Evolutionary conservation across 768 basidiomycete genomes (phyloP).

Genomic region (Hericium erinaceus): DNA sequence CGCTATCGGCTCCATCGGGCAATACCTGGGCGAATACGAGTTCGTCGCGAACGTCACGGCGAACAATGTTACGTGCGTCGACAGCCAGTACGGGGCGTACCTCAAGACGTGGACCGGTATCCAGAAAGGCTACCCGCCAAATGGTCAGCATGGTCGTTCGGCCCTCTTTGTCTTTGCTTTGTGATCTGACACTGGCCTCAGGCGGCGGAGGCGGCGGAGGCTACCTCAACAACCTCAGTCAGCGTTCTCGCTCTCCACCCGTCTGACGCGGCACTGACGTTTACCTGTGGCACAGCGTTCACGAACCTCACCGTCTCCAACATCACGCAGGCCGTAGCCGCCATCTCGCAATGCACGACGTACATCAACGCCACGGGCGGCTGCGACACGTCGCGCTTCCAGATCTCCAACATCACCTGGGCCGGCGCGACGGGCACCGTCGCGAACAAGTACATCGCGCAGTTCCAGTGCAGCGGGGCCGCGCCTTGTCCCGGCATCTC

Average conservation of each 20-base stretch:
- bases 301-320: conserved; percentile 19
- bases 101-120: conserved; percentile 29
- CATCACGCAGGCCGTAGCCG: conserved; percentile 14
- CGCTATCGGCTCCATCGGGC: conserved; percentile 31
- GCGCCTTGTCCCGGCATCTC: conserved; percentile 21
- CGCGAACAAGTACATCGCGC: conserved; percentile 16
- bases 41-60: conserved; percentile 24
- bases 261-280: background rate
- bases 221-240: background rate
- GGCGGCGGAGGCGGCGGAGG: background rate
- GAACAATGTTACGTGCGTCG: conserved; percentile 17
- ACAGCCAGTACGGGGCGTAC: conserved; percentile 15
- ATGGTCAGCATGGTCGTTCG: conserved; percentile 22
- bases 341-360: conserved; percentile 24
- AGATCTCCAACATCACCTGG: conserved; percentile 26
- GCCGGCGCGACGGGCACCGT: conserved; percentile 20
- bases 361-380: conserved; percentile 24
- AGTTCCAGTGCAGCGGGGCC: conserved; percentile 25
- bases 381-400: conserved; percentile 27
- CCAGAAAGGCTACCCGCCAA: conserved; percentile 24
- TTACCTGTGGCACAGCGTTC: conserved; percentile 15
- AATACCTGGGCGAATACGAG: conserved; percentile 24
- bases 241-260: background rate
- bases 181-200: background rate
- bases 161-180: background rate